Percentiles rank a stretch among this genome's conserved stretches.
Conservation (phyloP, 1,139 yeast species). For the Yamadazyma conglobata region DNA sequence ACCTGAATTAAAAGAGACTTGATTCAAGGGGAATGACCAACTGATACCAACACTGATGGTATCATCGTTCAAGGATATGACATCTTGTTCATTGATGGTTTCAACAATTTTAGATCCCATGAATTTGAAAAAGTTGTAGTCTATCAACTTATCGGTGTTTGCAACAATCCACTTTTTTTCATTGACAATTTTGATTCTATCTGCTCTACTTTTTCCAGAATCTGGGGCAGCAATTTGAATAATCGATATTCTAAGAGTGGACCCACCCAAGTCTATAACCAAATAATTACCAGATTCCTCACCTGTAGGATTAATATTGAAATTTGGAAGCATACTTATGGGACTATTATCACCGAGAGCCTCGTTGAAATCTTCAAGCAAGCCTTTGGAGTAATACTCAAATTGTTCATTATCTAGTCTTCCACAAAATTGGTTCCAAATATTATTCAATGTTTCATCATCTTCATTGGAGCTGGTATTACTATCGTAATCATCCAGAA, state of each 20-base stretch:
- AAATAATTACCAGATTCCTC: slow-evolving; percentile 41
- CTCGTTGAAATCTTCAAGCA: slow-evolving; percentile 23
- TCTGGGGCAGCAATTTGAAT: slow-evolving; percentile 25
- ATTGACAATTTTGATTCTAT: slow-evolving; percentile 27
- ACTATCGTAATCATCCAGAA: slow-evolving; percentile 9
- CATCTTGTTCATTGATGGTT: slow-evolving; percentile 26
- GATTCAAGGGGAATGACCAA: slow-evolving; percentile 58
- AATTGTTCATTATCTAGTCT: slow-evolving; percentile 5
- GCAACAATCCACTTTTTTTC: slow-evolving; percentile 41
- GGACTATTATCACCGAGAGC: slow-evolving; percentile 27
- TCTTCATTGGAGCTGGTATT: slow-evolving; percentile 2
- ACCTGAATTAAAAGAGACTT: slow-evolving; percentile 44
- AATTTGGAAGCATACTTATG: slow-evolving; percentile 48
- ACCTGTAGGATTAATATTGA: slow-evolving; percentile 40
- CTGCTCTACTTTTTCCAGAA: slow-evolving; percentile 12
- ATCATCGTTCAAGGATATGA: slow-evolving; percentile 15
- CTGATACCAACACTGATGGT: slow-evolving; percentile 45
- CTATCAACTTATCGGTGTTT: slow-evolving; percentile 36
- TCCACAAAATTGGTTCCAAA: slow-evolving; percentile 6
- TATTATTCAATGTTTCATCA: slow-evolving; percentile 4
- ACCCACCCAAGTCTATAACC: slow-evolving; percentile 55
- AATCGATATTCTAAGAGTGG: slow-evolving; percentile 49
- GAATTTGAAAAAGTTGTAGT: slow-evolving; percentile 37
- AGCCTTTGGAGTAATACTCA: slow-evolving; percentile 5
- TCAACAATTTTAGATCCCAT: slow-evolving; percentile 35